These are phyloP conservation scores for Mycena chlorophos DNA, from an alignment of 768 basidiomycete species.

Conservation along the genomic window DNA sequence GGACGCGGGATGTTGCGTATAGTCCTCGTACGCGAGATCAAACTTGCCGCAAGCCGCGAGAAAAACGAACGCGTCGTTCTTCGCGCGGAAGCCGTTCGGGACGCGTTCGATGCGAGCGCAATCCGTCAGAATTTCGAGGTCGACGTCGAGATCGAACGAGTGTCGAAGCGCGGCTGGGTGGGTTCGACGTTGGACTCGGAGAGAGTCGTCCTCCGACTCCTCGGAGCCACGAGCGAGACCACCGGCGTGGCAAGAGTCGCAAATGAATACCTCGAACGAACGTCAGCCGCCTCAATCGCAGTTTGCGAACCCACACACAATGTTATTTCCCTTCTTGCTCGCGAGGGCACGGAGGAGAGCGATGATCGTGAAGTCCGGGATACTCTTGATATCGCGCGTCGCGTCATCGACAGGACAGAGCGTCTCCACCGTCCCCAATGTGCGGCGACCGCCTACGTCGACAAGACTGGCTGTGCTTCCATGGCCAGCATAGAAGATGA, in stretches of 20 bases:
- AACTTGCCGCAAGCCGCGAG: slow-evolving; percentile 8
- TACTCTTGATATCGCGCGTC: not conserved
- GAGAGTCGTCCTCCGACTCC: not conserved
- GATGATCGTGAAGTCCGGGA: slow-evolving; percentile 11
- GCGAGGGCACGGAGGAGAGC: slow-evolving; percentile 6
- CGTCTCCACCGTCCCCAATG: slow-evolving; percentile 2
- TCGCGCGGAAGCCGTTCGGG: slow-evolving; percentile 1
- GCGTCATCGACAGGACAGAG: slow-evolving; percentile 4
- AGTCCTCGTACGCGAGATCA: slow-evolving; percentile 1
- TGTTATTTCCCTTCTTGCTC: slow-evolving; percentile 11
- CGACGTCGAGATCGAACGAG: not conserved
- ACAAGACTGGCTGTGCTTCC: slow-evolving; percentile 1
- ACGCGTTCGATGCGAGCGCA: not conserved
- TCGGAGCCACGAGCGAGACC: not conserved
- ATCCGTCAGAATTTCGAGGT: not conserved
- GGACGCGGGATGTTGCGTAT: not conserved
- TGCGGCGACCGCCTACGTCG: not conserved
- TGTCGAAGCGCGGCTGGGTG: not conserved
- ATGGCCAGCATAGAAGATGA: slow-evolving; percentile 8
- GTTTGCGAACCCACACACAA: slow-evolving; percentile 1
- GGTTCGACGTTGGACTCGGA: no score
- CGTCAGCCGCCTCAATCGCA: not conserved
- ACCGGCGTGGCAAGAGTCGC: slow-evolving; percentile 14
- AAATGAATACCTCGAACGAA: not conserved
- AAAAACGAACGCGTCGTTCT: slow-evolving; percentile 3